These are phyloP conservation scores for Dunaliella salina DNA, from an alignment of 163 green algal species.

Conservation along the genomic window DNA sequence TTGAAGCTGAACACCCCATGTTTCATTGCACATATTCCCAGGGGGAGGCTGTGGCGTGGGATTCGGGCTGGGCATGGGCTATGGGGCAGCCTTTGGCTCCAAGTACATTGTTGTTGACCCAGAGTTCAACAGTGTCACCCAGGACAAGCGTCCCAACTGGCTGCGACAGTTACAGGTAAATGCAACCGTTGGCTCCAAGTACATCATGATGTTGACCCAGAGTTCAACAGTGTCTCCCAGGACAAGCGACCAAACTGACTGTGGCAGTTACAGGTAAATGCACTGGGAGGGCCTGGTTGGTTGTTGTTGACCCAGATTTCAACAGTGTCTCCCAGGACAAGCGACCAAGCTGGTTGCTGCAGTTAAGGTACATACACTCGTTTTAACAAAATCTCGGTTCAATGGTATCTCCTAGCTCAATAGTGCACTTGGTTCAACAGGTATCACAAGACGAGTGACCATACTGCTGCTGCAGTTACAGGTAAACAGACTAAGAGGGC, in stretches of 20 bases:
- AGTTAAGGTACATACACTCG: slow-evolving; percentile 47
- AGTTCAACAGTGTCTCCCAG: slow-evolving; percentile 37
- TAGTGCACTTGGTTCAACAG: too few species aligned
- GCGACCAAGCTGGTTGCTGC: slow-evolving; percentile 40
- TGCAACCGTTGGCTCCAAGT: slow-evolving; percentile 47
- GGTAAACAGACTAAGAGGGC: slow-evolving; percentile 40
- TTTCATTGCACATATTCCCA: slow-evolving; percentile 14
- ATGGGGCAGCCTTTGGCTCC: slow-evolving; percentile 44
- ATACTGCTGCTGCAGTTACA: slow-evolving; percentile 45
- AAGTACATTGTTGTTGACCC: slow-evolving; percentile 54
- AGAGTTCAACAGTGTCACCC: slow-evolving; percentile 41
- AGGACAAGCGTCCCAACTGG: slow-evolving; percentile 40
- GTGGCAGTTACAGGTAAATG: slow-evolving; percentile 38
- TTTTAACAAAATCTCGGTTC: slow-evolving; percentile 52
- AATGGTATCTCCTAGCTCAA: slow-evolving; percentile 21
- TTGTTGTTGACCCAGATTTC: slow-evolving; percentile 45
- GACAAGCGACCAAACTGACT: slow-evolving; percentile 43
- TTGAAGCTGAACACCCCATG: not conserved
- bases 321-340: slow-evolving; percentile 26
- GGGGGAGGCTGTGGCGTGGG: slow-evolving; percentile 55
- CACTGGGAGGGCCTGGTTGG: slow-evolving; percentile 47
- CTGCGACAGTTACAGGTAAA: slow-evolving; percentile 47
- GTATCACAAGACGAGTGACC: slow-evolving; percentile 35
- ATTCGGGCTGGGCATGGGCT: slow-evolving; percentile 52
- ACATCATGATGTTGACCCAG: slow-evolving; percentile 50